phyloP scores from a whole-genome alignment of 2,329 filamentous ascomycete genomes.

The Fusarium keratoplasticum region DNA sequence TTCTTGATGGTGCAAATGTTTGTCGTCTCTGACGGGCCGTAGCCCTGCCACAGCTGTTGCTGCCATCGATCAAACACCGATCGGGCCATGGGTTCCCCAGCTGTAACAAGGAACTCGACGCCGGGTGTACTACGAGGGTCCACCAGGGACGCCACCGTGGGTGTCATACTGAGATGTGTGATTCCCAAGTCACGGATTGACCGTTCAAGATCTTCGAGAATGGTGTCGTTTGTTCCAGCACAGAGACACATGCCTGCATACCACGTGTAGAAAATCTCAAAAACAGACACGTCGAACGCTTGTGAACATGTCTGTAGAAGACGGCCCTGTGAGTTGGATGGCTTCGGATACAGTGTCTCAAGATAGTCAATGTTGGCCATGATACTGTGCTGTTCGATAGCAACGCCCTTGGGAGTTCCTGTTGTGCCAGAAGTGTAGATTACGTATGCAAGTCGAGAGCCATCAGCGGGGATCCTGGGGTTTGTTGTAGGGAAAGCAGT shows the following conservation, averaged over 20 bases:
- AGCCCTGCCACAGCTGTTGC: conserved; percentile 79
- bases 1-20: conserved; percentile 85
- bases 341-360: conserved; percentile 72
- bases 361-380: conserved; percentile 80
- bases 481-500: conserved; percentile 50
- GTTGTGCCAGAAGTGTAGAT: conserved; percentile 90
- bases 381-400: conserved; percentile 81
- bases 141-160: conserved; percentile 84
- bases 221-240: conserved; percentile 76
- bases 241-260: conserved; percentile 82
- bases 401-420: conserved; percentile 82
- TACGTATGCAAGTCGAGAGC: conserved; percentile 74
- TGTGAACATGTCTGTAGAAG: conserved; percentile 86
- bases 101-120: conserved; percentile 82
- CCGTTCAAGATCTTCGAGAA: conserved; percentile 78
- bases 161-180: conserved; percentile 87
- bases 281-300: conserved; percentile 88
- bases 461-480: conserved; percentile 51
- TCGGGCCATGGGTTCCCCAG: conserved; percentile 82
- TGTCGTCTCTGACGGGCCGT: conserved; percentile 87
- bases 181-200: conserved; percentile 72
- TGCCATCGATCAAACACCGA: conserved; percentile 78
- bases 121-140: conserved; percentile 74
- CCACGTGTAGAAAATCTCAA: conserved; percentile 92
- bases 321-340: conserved; percentile 57